phyloP scores from a whole-genome alignment of 2,329 filamentous ascomycete species.

The Ilyonectria destructans region DNA sequence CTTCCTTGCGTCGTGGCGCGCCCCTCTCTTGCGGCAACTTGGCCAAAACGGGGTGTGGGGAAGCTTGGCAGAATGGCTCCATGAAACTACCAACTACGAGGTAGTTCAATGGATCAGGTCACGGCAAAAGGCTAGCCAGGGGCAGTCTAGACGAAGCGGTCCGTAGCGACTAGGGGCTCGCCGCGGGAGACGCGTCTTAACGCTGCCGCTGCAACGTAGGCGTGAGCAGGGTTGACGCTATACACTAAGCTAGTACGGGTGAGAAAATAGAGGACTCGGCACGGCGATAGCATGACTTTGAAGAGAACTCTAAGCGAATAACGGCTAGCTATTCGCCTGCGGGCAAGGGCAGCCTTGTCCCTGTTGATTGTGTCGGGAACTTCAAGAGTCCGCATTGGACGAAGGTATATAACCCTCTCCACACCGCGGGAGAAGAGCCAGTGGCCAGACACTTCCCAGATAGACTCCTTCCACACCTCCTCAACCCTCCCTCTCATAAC shows the following conservation, averaged over 20 bases:
- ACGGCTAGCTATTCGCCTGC: background rate
- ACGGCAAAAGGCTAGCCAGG: no score
- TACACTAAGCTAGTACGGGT: background rate
- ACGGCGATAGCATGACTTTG: background rate
- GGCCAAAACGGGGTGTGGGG: background rate
- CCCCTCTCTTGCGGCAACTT: no score
- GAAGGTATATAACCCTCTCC: conserved; percentile 15
- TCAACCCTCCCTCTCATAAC: background rate
- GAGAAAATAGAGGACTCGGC: background rate
- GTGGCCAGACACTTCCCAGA: background rate
- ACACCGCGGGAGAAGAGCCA: background rate
- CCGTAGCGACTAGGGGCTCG: no score
- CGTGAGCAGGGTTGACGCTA: background rate
- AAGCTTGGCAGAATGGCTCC: background rate
- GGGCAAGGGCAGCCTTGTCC: background rate
- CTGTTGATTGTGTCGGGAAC: background rate
- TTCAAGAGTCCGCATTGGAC: conserved; percentile 2
- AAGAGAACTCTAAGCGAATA: background rate
- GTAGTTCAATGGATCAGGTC: no score
- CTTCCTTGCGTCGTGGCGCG: no score
- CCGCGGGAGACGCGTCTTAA: background rate
- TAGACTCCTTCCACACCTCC: background rate
- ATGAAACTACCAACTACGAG: background rate
- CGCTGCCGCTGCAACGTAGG: background rate
- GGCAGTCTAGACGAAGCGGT: no score